A percentile compares a stretch with the other conserved stretches of the same genome.
Evolutionary conservation across 2,329 filamentous ascomycete species (phyloP).

Genomic region (Cadophora sp.): DNA sequence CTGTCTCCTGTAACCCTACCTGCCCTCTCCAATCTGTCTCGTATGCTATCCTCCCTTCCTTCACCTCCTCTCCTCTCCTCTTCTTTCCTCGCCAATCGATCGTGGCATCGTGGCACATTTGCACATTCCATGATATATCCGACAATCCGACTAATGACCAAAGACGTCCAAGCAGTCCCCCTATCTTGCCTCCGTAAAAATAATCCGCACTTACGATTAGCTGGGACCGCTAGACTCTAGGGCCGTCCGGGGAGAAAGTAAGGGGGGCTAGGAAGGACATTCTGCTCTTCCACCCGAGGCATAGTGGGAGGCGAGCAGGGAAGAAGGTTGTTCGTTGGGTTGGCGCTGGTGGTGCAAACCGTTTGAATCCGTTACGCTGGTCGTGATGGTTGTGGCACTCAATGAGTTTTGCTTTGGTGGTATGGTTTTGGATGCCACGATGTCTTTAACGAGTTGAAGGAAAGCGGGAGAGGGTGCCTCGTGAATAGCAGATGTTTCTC

Average conservation of each 20-base stretch:
- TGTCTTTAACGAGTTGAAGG: background rate
- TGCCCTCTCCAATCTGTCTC: background rate
- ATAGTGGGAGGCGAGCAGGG: background rate
- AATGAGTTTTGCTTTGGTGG: background rate
- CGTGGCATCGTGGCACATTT: background rate
- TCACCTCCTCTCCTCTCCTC: background rate
- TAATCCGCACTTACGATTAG: background rate
- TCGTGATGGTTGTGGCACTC: background rate
- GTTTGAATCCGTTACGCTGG: slow-evolving; percentile 1
- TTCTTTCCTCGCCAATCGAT: background rate
- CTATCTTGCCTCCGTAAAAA: background rate
- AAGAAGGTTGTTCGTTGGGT: background rate
- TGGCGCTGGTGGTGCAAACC: background rate
- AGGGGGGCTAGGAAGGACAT: slow-evolving; percentile 1
- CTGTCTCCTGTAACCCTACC: background rate
- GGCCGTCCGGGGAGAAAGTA: background rate
- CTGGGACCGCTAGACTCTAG: background rate
- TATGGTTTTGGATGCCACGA: background rate
- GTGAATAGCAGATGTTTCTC: background rate
- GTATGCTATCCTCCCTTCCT: background rate
- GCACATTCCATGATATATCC: background rate
- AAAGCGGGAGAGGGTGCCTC: background rate
- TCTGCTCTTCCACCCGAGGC: background rate
- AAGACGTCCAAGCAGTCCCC: background rate
- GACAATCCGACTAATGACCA: background rate